Conservation (phyloP, 495 filamentous ascomycete species). For the Astrocystis sublimbata region DNA sequence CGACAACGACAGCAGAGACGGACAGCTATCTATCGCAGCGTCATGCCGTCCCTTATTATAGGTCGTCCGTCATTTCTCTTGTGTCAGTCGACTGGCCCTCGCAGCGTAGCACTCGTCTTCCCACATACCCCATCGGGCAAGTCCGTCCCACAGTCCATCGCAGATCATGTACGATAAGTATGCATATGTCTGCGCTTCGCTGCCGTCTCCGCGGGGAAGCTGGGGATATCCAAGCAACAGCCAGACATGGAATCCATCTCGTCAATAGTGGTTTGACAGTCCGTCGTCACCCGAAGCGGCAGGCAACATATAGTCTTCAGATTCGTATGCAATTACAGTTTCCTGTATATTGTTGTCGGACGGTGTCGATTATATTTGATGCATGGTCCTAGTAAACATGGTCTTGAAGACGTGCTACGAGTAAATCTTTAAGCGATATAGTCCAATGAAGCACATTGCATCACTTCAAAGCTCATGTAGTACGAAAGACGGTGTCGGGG, state of each 20-base stretch:
- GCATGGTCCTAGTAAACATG: too few relatives aligned
- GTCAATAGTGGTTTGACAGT: background rate
- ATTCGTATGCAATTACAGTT: background rate
- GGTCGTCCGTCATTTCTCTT: background rate
- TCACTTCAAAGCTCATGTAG: too few relatives aligned
- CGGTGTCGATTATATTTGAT: too few relatives aligned
- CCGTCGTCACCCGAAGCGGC: background rate
- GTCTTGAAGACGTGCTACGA: too few relatives aligned
- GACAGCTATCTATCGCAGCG: background rate
- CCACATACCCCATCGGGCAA: conserved; percentile 30
- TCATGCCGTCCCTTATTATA: conserved; percentile 3
- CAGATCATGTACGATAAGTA: conserved; percentile 12
- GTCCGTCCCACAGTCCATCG: conserved; percentile 19
- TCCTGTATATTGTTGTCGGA: background rate
- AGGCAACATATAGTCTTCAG: too few relatives aligned
- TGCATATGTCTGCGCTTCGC: background rate
- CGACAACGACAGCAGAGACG: background rate
- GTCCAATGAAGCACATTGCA: too few relatives aligned
- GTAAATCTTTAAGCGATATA: too few relatives aligned
- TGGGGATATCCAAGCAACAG: background rate
- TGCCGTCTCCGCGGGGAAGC: background rate
- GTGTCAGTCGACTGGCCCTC: conserved; percentile 7
- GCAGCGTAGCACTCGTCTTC: conserved; percentile 18
- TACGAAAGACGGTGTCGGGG: conserved; percentile 4
- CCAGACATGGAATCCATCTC: background rate